Evolutionary conservation across 495 filamentous ascomycete genomes (phyloP), one percentile per base, ranked within the genome.

Genomic region (Haplographium delicatum): DNA sequence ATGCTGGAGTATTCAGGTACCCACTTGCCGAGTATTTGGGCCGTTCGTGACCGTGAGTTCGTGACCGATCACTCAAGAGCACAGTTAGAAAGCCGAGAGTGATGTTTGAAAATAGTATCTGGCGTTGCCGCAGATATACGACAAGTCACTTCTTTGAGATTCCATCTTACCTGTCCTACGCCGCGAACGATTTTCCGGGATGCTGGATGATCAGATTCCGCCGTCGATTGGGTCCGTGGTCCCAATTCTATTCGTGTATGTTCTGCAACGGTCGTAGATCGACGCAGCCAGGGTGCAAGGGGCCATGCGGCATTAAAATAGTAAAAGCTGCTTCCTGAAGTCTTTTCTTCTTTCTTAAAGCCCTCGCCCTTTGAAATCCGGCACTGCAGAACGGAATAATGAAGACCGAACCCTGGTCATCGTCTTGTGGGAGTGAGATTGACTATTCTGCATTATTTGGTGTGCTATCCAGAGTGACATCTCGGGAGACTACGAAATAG

Each of bases 11-110:
- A 7, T 31, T 31, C 20, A 25, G 39, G 39, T 26, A 16, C 15
- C 39, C 39, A 43, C 39, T 43, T 43, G 20, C 39, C 39, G 39
- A 43, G 16, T 39, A 10, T 31, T 31, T n/a, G 6, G 28, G 6
- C 28, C 6, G 6, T 31, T n/a, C 28, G 13, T 31, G 28, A n/a
- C 28, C 28, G 28, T 7, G 28, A 31, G n/a, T n/a, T n/a, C n/a
- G n/a, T n/a, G n/a, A n/a, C n/a, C n/a, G n/a, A n/a, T n/a, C n/a
- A n/a, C n/a, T n/a, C n/a, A n/a, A n/a, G n/a, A n/a, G n/a, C n/a
- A n/a, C n/a, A n/a, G n/a, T n/a, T n/a, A n/a, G n/a, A n/a, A n/a
- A n/a, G n/a, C n/a, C n/a, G n/a, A n/a, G n/a, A n/a, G n/a, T n/a
- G n/a, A n/a, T n/a, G n/a, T n/a, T n/a, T n/a, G n/a, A n/a, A n/a